A percentile compares a stretch with the other conserved stretches of the same genome.
Conservation (phyloP, 345 rosid genomes). For the Populus davidiana region DNA sequence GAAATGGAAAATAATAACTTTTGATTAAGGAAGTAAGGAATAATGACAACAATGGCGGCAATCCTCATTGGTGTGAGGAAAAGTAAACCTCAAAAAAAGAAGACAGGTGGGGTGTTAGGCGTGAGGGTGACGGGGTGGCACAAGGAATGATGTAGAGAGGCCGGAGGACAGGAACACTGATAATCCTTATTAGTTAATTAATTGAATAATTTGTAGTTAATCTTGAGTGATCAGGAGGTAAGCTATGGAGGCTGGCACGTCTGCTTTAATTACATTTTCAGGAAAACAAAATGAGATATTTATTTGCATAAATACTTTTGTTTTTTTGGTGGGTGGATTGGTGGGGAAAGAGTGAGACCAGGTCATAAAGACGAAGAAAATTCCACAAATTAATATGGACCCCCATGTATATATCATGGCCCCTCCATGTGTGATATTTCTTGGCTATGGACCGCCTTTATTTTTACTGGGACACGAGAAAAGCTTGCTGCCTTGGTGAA, state of each 20-base stretch:
- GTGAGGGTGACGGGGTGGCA: constrained; percentile 21
- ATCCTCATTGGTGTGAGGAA: constrained; percentile 26
- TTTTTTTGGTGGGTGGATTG: constrained; percentile 13
- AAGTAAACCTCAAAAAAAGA: constrained; percentile 10
- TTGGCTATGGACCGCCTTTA: background rate
- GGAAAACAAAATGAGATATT: background rate
- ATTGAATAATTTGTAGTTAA: background rate
- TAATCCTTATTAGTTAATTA: background rate
- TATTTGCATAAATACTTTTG: too few relatives aligned
- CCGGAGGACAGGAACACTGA: constrained; percentile 4
- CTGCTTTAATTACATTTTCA: background rate
- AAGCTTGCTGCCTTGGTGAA: background rate
- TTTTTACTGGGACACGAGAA: background rate
- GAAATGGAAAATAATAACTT: background rate
- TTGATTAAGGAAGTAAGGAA: background rate
- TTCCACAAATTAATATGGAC: background rate
- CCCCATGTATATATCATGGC: background rate
- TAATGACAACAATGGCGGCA: constrained; percentile 22
- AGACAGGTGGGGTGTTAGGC: constrained; percentile 11
- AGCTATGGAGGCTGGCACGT: background rate
- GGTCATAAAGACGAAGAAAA: background rate
- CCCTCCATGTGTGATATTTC: background rate
- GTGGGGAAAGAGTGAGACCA: constrained; percentile 13
- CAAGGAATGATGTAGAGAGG: constrained; percentile 7
- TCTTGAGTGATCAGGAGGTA: background rate